Conservation (phyloP, 192 early-diverging fungal species). For the Thamnidium elegans region DNA sequence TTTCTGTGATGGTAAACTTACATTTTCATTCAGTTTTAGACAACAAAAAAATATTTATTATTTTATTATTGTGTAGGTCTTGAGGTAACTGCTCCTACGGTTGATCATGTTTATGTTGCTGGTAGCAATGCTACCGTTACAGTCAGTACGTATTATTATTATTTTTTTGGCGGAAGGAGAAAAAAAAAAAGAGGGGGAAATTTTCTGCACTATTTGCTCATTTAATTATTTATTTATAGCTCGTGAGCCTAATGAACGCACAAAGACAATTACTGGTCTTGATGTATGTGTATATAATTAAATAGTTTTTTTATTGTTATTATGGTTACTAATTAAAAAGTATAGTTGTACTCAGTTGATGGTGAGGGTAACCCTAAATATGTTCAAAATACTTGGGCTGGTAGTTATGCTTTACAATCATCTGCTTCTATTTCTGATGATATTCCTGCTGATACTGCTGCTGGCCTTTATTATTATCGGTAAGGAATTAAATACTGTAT, state of each 20-base stretch:
- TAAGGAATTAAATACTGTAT: too few relatives aligned
- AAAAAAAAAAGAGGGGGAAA: neutral
- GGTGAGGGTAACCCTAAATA: constrained; percentile 18
- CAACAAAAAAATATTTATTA: neutral
- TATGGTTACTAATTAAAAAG: too few relatives aligned
- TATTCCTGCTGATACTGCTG: constrained; percentile 7
- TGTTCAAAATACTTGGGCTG: constrained; percentile 26
- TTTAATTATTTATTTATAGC: neutral
- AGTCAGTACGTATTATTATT: constrained; percentile 26
- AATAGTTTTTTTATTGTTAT: constrained; percentile 3
- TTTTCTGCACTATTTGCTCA: neutral
- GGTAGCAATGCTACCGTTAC: constrained; percentile 20
- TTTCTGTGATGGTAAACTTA: constrained; percentile 17
- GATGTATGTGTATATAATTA: constrained; percentile 13
- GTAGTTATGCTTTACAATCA: constrained; percentile 23
- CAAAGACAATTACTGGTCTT: constrained; percentile 28
- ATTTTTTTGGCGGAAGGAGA: too few relatives aligned
- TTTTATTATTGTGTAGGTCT: constrained; percentile 6
- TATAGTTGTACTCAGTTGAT: constrained; percentile 12
- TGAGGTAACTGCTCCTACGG: constrained; percentile 13
- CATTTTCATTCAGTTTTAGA: neutral
- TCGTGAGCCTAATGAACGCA: constrained; percentile 17
- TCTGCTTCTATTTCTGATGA: constrained; percentile 24
- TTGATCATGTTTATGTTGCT: constrained; percentile 12
- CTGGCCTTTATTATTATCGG: constrained; percentile 26